Evolutionary conservation across 2,329 filamentous ascomycete genomes (phyloP).

Genomic region (Colletotrichum eremochloae): DNA sequence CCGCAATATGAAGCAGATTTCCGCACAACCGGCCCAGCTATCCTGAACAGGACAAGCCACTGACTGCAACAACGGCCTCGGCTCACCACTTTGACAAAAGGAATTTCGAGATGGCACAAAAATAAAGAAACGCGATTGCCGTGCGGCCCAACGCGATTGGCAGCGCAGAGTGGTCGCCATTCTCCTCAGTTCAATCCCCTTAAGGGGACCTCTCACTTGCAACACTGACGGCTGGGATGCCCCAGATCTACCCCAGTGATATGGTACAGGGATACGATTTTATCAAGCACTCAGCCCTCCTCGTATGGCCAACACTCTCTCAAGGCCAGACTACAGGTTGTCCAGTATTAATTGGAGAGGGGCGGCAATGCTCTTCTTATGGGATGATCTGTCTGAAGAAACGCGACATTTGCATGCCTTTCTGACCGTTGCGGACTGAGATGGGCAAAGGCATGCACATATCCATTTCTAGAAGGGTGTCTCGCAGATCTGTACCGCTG

Average conservation of each 20-base stretch:
- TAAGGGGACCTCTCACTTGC: constrained; percentile 22
- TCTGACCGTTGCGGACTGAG: constrained; percentile 8
- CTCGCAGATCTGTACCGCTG: constrained; percentile 7
- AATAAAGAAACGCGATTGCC: constrained; percentile 10
- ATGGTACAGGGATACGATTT: constrained; percentile 30
- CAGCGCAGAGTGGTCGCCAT: background rate
- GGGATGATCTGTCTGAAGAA: constrained; percentile 33
- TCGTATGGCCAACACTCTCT: constrained; percentile 8
- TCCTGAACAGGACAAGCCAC: background rate
- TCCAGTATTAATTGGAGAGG: constrained; percentile 1
- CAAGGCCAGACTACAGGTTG: constrained; percentile 8
- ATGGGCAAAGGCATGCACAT: background rate
- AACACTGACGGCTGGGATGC: constrained; percentile 41
- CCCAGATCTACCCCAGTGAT: constrained; percentile 38
- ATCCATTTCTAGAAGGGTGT: constrained; percentile 4
- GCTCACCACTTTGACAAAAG: constrained; percentile 10
- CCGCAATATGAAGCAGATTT: background rate
- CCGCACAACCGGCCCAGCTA: background rate
- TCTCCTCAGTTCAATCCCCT: constrained; percentile 1
- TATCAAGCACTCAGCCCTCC: constrained; percentile 16
- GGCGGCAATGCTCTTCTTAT: constrained; percentile 20
- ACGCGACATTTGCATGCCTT: constrained; percentile 18
- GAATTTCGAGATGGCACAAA: constrained; percentile 6
- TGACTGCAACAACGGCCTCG: constrained; percentile 13
- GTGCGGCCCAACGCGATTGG: background rate